Conservation (phyloP, 1,284 basidiomycete genomes). For the Trichosporon faecale region DNA sequence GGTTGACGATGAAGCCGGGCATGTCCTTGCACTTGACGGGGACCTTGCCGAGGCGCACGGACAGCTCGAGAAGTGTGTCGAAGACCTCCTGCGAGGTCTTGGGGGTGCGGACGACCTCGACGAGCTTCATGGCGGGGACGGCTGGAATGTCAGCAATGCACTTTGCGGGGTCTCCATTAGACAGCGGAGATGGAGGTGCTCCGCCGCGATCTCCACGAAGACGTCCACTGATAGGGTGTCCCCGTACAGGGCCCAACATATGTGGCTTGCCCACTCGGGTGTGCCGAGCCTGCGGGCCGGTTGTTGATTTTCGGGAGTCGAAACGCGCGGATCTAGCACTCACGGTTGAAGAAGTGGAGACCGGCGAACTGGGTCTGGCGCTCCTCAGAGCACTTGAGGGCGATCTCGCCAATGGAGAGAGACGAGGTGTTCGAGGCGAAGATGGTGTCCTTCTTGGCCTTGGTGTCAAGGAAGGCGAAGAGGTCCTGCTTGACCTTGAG, state of each 20-base stretch:
- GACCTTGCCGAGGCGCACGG: slow-evolving; percentile 57
- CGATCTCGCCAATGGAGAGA: slow-evolving; percentile 57
- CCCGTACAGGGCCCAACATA: background rate
- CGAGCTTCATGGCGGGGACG: slow-evolving; percentile 58
- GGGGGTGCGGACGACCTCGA: slow-evolving; percentile 58
- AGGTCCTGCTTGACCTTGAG: slow-evolving; percentile 59
- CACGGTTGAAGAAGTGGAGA: slow-evolving; percentile 59
- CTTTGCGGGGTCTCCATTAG: background rate
- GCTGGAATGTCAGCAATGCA: slow-evolving; percentile 22
- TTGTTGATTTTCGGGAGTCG: background rate
- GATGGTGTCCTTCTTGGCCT: slow-evolving; percentile 54
- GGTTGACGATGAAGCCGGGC: slow-evolving; percentile 58
- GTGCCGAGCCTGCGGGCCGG: background rate
- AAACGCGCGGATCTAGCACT: slow-evolving; percentile 17
- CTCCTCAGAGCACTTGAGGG: slow-evolving; percentile 47
- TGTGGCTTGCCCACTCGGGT: background rate
- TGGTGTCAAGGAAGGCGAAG: slow-evolving; percentile 56
- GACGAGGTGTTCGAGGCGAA: slow-evolving; percentile 61
- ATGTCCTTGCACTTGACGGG: slow-evolving; percentile 60
- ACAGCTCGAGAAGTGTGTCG: slow-evolving; percentile 55
- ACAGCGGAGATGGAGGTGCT: background rate
- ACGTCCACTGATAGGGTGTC: background rate
- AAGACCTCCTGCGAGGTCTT: slow-evolving; percentile 56
- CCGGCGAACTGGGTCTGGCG: slow-evolving; percentile 55
- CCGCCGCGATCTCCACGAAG: background rate